These are phyloP conservation scores for Aspergillus taichungensis DNA, from an alignment of 495 filamentous ascomycete genomes.

Conservation along the genomic window DNA sequence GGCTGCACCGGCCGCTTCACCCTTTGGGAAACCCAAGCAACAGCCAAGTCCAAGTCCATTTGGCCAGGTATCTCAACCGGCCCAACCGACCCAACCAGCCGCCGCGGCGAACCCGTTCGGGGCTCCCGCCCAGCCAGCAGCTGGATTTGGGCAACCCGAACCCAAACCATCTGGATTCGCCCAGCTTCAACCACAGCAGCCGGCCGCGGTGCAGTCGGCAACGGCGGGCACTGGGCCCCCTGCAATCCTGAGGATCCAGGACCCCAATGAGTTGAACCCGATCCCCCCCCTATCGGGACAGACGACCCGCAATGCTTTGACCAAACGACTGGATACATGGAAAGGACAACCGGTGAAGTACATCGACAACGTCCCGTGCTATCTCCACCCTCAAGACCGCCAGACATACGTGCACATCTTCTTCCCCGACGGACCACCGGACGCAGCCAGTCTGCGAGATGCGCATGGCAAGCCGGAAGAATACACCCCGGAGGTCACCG, in stretches of 20 bases:
- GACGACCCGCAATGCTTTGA: conserved; percentile 28
- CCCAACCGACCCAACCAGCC: conserved; percentile 2
- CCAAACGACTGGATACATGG: conserved; percentile 36
- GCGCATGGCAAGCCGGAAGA: conserved; percentile 29
- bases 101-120: conserved; percentile 11
- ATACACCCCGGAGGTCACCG: conserved; percentile 41
- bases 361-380: conserved; percentile 41
- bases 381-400: conserved; percentile 39
- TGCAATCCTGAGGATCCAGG: conserved; percentile 22
- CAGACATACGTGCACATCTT: conserved; percentile 49
- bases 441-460: conserved; percentile 34
- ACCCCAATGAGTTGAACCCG: conserved; percentile 25
- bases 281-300: conserved; percentile 30
- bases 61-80: conserved; percentile 6
- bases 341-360: conserved; percentile 49
- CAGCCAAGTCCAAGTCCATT: conserved; percentile 15
- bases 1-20: conserved; percentile 18
- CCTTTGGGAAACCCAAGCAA: conserved; percentile 16
- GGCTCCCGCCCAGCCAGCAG: conserved; percentile 12
- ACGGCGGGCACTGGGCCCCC: conserved; percentile 19
- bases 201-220: too few relatives aligned
- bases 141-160: conserved; percentile 24
- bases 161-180: neutral
- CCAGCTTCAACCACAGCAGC: conserved; percentile 1
- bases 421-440: conserved; percentile 62